Evolutionary conservation across 441 rosid species (phyloP).

Genomic region (Pelargonium citronellum): DNA sequence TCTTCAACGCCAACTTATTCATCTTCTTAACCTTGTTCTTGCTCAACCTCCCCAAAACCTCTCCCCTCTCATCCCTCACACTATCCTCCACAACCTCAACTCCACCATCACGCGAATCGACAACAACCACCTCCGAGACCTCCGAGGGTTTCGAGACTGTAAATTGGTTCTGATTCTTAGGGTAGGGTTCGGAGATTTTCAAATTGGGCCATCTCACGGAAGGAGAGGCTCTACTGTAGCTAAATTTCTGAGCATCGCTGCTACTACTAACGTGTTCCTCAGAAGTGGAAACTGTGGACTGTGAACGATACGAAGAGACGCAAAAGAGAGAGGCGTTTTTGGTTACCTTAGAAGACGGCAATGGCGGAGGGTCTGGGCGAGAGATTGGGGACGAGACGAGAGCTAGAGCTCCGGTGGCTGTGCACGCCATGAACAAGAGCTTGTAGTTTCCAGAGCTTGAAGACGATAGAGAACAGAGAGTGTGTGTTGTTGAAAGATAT

Average conservation of each 20-base stretch:
- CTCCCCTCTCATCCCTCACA: slow-evolving; percentile 34
- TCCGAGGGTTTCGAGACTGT: slow-evolving; percentile 24
- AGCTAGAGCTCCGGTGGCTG: background rate
- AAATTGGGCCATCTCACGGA: slow-evolving; percentile 90
- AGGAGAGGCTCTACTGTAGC: slow-evolving; percentile 81
- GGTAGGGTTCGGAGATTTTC: slow-evolving; percentile 41
- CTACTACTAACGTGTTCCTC: slow-evolving; percentile 21
- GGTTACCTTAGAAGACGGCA: background rate
- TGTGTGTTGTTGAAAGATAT: no score
- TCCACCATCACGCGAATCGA: slow-evolving; percentile 18
- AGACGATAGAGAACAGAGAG: background rate
- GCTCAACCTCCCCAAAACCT: slow-evolving; percentile 39
- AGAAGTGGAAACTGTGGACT: background rate
- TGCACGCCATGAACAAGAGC: background rate
- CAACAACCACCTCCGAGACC: slow-evolving; percentile 13
- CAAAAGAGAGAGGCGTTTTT: background rate
- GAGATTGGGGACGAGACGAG: background rate
- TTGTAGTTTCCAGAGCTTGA: background rate
- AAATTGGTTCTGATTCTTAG: slow-evolving; percentile 35
- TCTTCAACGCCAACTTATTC: slow-evolving; percentile 71
- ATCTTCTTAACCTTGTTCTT: slow-evolving; percentile 69
- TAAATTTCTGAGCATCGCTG: slow-evolving; percentile 38
- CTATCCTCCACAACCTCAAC: slow-evolving; percentile 17
- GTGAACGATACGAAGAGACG: background rate
- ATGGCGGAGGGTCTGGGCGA: background rate